Conservation (phyloP, 139 green algal genomes). For the Edaphochlamys debaryana region DNA sequence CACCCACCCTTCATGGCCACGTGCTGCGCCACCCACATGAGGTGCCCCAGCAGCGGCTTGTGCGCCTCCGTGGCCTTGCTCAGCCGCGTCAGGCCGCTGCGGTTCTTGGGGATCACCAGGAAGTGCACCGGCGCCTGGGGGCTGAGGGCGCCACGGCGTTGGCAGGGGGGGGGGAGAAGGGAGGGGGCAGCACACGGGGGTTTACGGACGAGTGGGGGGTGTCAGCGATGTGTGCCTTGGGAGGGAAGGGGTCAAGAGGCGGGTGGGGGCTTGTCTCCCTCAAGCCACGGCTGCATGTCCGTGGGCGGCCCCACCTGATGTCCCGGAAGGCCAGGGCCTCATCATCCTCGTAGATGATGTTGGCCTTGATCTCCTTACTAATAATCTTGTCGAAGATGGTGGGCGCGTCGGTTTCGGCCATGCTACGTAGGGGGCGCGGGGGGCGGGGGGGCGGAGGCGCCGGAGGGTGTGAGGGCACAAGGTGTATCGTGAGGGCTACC, state of each 20-base stretch:
- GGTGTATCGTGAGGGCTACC: no score
- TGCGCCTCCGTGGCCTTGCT: conserved; percentile 80
- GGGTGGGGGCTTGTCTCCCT: no score
- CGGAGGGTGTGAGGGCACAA: no score
- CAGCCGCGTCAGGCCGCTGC: conserved; percentile 80
- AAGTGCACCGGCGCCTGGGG: conserved; percentile 90
- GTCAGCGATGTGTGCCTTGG: no score
- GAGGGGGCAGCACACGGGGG: no score
- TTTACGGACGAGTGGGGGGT: no score
- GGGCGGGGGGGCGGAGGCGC: no score
- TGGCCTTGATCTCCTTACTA: conserved; percentile 81
- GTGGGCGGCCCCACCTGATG: conserved; percentile 67
- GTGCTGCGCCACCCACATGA: conserved; percentile 81
- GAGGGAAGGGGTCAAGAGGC: no score
- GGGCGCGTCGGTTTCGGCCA: conserved; percentile 65
- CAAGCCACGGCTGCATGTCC: no score
- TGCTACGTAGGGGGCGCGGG: conserved; percentile 45
- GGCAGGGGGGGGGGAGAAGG: neutral
- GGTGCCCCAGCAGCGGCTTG: conserved; percentile 89
- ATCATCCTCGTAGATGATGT: conserved; percentile 97
- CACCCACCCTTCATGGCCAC: conserved; percentile 84
- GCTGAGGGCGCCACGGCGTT: neutral
- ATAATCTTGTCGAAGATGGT: conserved; percentile 97
- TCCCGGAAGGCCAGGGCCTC: conserved; percentile 92
- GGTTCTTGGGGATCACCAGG: conserved; percentile 91